These are phyloP conservation scores for Cytospora piceae DNA, from an alignment of 2,329 filamentous ascomycete genomes.

Conservation along the genomic window DNA sequence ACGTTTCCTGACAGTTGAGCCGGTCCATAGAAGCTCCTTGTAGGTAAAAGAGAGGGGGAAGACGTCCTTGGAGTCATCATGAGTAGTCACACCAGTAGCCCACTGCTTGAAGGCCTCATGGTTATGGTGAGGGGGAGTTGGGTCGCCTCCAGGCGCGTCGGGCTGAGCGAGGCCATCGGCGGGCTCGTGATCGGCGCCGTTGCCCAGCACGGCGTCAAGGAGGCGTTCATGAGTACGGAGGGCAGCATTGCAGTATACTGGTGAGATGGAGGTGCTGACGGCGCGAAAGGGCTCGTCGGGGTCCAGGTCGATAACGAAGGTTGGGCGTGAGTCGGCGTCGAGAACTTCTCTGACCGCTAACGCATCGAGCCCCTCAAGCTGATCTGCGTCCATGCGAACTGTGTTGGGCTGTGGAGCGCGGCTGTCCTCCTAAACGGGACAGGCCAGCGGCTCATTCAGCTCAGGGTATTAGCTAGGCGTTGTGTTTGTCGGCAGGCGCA, in stretches of 20 bases:
- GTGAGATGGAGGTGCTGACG: slow-evolving; percentile 34
- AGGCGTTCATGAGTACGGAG: slow-evolving; percentile 41
- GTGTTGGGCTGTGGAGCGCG: not conserved
- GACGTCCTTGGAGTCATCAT: slow-evolving; percentile 49
- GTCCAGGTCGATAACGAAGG: slow-evolving; percentile 45
- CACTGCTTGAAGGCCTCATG: slow-evolving; percentile 46
- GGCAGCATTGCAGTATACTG: slow-evolving; percentile 44
- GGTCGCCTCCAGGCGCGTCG: not conserved
- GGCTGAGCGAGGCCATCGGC: not conserved
- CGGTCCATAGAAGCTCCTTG: slow-evolving; percentile 43
- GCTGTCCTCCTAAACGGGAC: slow-evolving; percentile 21
- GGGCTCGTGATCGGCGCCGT: not conserved
- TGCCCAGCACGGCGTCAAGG: slow-evolving; percentile 36
- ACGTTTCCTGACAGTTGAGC: slow-evolving; percentile 42
- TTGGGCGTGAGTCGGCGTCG: slow-evolving; percentile 44
- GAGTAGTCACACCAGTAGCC: slow-evolving; percentile 46
- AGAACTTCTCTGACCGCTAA: slow-evolving; percentile 39
- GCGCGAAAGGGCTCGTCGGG: slow-evolving; percentile 37
- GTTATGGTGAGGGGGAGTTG: slow-evolving; percentile 20
- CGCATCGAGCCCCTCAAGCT: slow-evolving; percentile 32
- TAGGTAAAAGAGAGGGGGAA: slow-evolving; percentile 47
- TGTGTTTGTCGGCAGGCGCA: slow-evolving; percentile 16
- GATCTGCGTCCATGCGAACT: slow-evolving; percentile 23
- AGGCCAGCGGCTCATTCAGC: slow-evolving; percentile 6
- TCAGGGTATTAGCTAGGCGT: slow-evolving; percentile 5